A percentile compares a stretch with the other conserved stretches of the same genome.
These are phyloP conservation scores for Ophiocordyceps australis DNA, from an alignment of 2,329 filamentous ascomycete species.

Conservation along the genomic window DNA sequence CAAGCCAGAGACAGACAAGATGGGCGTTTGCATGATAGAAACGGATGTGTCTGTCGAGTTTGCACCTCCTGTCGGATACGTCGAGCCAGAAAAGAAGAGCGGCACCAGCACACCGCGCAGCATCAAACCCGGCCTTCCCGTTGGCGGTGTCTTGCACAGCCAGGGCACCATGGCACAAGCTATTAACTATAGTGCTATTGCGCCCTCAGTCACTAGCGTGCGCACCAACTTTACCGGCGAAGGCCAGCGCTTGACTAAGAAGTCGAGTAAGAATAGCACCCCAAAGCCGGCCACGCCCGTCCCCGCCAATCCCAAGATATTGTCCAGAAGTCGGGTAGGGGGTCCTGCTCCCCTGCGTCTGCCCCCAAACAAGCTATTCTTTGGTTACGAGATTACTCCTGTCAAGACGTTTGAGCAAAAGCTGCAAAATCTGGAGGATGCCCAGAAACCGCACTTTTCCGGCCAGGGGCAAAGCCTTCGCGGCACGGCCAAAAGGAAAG, in stretches of 20 bases:
- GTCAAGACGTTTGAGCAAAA: constrained; percentile 62
- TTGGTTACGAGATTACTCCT: constrained; percentile 86
- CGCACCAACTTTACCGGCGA: constrained; percentile 63
- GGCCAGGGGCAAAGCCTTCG: constrained; percentile 71
- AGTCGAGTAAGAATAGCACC: constrained; percentile 43
- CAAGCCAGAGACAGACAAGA: constrained; percentile 67
- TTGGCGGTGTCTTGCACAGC: constrained; percentile 58
- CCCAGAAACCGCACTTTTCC: constrained; percentile 55
- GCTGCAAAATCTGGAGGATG: constrained; percentile 44
- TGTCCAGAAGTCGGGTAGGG: constrained; percentile 36
- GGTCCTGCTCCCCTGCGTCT: constrained; percentile 76
- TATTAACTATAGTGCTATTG: constrained; percentile 92
- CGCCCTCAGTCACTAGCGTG: constrained; percentile 53
- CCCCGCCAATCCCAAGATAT: constrained; percentile 12
- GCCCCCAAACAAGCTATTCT: constrained; percentile 82
- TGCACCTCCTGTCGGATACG: constrained; percentile 81
- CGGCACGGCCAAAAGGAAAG: constrained; percentile 54
- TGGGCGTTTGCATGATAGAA: constrained; percentile 85
- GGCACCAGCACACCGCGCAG: constrained; percentile 80
- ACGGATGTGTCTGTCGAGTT: constrained; percentile 96
- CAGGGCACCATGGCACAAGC: constrained; percentile 92
- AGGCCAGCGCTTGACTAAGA: constrained; percentile 78
- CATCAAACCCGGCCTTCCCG: constrained; percentile 40
- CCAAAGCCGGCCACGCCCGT: constrained; percentile 60
- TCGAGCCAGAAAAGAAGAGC: constrained; percentile 62